phyloP scores from a whole-genome alignment of 805 yeast genomes.

The Priceomyces haplophilus region DNA sequence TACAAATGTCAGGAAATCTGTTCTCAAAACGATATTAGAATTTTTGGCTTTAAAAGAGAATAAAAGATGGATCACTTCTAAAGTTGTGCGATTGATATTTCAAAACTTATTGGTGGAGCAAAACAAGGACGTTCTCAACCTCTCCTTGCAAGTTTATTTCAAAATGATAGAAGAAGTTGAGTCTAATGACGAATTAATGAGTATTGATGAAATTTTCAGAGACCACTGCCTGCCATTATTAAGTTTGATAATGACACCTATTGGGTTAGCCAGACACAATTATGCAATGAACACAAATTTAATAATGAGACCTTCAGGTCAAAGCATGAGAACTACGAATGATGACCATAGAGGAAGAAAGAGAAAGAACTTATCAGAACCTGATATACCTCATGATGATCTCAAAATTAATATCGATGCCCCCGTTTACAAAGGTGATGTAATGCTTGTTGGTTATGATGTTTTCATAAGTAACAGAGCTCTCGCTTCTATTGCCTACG shows the following conservation, averaged over 20 bases:
- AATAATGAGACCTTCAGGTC: conserved; percentile 78
- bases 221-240: conserved; percentile 59
- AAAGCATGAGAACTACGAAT: conserved; percentile 25
- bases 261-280: conserved; percentile 86
- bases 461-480: conserved; percentile 72
- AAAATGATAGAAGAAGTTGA: conserved; percentile 49
- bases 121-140: conserved; percentile 62
- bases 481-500: conserved; percentile 73
- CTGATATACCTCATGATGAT: conserved; percentile 51
- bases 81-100: conserved; percentile 68
- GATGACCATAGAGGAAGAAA: conserved; percentile 44
- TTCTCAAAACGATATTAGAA: conserved; percentile 72
- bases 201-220: conserved; percentile 51
- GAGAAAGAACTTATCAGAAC: conserved; percentile 34
- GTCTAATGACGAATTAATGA: conserved; percentile 26
- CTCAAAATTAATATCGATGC: conserved; percentile 84
- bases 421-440: conserved; percentile 89
- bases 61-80: conserved; percentile 75
- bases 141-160: conserved; percentile 62
- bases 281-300: conserved; percentile 77
- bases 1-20: conserved; percentile 85
- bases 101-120: conserved; percentile 91
- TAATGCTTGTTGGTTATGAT: conserved; percentile 75
- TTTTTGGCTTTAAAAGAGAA: conserved; percentile 61
- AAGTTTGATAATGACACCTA: conserved; percentile 82